Conservation (phyloP, 257 asterid genomes). For the Nicotiana noctiflora region DNA sequence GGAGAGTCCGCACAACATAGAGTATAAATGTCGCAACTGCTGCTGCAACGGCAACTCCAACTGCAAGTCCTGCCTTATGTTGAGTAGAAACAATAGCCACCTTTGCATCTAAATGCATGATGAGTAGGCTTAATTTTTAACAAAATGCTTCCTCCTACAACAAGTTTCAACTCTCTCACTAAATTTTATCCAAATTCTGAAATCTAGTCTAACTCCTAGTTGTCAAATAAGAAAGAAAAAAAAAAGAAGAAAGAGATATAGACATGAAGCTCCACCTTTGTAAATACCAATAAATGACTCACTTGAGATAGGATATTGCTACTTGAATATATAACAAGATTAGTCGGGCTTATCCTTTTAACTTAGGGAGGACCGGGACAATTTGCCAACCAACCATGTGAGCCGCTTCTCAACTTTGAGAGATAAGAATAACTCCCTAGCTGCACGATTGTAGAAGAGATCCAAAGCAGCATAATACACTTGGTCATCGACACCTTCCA, state of each 20-base stretch:
- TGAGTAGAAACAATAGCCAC: not conserved
- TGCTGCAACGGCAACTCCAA: too few relatives aligned
- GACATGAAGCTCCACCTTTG: not conserved
- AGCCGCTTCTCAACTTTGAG: conserved; percentile 58
- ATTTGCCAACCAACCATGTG: conserved; percentile 57
- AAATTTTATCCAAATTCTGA: too few relatives aligned
- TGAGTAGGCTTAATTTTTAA: not conserved
- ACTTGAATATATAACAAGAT: conserved; percentile 3
- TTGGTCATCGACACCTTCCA: conserved; percentile 49
- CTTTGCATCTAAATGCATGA: not conserved
- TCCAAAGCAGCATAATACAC: conserved; percentile 64
- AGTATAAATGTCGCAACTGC: too few relatives aligned
- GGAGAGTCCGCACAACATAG: too few relatives aligned
- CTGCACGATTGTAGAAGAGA: conserved; percentile 49
- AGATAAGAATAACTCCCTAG: conserved; percentile 66
- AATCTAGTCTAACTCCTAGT: not conserved
- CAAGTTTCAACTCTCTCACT: not conserved
- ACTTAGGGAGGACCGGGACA: conserved; percentile 21
- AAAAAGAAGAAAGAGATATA: not conserved
- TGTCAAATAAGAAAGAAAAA: not conserved
- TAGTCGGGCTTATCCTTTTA: not conserved
- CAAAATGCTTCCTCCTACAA: not conserved
- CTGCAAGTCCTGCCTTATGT: not conserved
- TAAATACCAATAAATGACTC: not conserved
- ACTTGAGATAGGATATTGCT: not conserved